Evolutionary conservation across 2,329 filamentous ascomycete genomes (phyloP), one percentile per base, ranked within the genome.

Genomic region (Curvularia eragrostidis): DNA sequence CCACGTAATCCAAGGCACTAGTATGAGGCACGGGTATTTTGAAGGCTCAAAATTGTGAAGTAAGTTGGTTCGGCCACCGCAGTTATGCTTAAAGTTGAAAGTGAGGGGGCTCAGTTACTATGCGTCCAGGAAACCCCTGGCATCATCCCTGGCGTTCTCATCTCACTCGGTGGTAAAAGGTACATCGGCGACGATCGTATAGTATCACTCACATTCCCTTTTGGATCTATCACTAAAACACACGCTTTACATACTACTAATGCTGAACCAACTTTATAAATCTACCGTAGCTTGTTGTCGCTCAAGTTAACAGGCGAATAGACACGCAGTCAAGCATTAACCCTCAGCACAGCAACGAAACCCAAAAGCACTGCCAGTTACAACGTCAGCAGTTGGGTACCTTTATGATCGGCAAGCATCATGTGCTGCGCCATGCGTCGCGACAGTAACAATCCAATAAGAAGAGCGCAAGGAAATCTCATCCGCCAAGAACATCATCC

Each of bases 341-440:
- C 6, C 23, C 21, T 43, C 36, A 34, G 32, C n/a, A 43, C 48
- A 50, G 43, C 18, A 51, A n/a, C 38, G 19, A 28, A 38, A 36
- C n/a, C 23, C 24, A 30, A 38, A 44, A 44, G 34, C 38, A 49
- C 38, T 30, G 51, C 42, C 55, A 54, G 44, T 32, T 30, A 48
- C 36, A 32, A 49, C 44, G 19, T 24, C 32, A 51, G 26, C 26
- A 51, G 30, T n/a, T 19, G 36, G 48, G 26, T 46, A 44, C 32
- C 48, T 19, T 38, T 13, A 24, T 18, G 18, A 36, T 24, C 39
- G 30, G 6, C 23, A 19, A 15, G 30, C 15, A 43, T 30, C 18
- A 44, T 8, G 36, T 26, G 44, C 51, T 58, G 39, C 52, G 52
- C 44, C 46, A 54, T 46, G 54, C 49, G 49, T 53, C 42, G 15